Percentiles rank a stretch among this genome's conserved stretches.
phyloP scores from a whole-genome alignment of 2,329 filamentous ascomycete species.

The Elsinoe arachidis region DNA sequence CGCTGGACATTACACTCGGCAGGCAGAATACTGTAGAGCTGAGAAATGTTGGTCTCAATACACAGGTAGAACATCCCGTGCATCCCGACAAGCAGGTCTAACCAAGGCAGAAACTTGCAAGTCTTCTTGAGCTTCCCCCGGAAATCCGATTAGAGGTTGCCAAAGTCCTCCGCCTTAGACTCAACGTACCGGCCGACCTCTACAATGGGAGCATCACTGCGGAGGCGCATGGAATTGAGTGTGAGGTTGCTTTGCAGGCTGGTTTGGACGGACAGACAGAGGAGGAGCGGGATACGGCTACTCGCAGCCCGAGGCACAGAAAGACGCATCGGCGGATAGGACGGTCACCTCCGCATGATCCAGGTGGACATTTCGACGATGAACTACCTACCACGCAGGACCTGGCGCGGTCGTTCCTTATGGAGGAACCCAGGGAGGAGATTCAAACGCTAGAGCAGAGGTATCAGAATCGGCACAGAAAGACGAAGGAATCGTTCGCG shows the following conservation, averaged over 20 bases:
- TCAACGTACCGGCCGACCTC: conserved; percentile 82
- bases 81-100: conserved; percentile 15
- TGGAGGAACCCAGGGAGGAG: conserved; percentile 58
- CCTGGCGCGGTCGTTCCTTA: conserved; percentile 69
- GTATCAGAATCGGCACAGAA: conserved; percentile 48
- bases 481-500: conserved; percentile 52
- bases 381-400: conserved; percentile 60
- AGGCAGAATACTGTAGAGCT: conserved; percentile 77
- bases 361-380: conserved; percentile 21
- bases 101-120: conserved; percentile 62
- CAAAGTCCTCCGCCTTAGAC: conserved; percentile 63
- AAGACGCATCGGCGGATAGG: conserved; percentile 28
- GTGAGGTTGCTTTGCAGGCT: conserved; percentile 38
- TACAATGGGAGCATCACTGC: conserved; percentile 75
- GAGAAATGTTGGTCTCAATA: conserved; percentile 71
- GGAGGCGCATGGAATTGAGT: conserved; percentile 72
- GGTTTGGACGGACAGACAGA: conserved; percentile 25
- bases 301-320: conserved; percentile 25
- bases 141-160: conserved; percentile 65
- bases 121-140: conserved; percentile 63
- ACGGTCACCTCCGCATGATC: conserved; percentile 22
- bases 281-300: conserved; percentile 25
- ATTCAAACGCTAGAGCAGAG: conserved; percentile 61
- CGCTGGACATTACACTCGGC: conserved; percentile 74
- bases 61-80: conserved; percentile 51